Base-by-base conservation (phyloP, 2,329 filamentous ascomycete genomes). In the Aaosphaeria arxii region DNA sequence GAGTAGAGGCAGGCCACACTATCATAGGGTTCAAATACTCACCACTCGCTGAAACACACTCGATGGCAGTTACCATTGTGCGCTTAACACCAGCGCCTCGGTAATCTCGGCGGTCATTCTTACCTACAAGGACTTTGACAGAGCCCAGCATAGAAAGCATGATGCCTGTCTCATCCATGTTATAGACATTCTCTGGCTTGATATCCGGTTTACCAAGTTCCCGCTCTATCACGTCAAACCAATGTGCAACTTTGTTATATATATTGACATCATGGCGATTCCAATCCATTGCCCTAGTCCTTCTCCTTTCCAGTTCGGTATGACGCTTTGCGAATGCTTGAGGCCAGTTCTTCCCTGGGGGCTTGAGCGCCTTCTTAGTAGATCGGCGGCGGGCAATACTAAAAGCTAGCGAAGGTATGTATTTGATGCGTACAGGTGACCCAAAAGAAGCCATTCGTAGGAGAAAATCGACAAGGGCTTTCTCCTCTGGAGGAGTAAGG, bases 321-420 rank as follows among this genome's bases (percentile, higher is more conserved):
- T 55, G 42, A 28, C 54, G 54, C 43, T 50, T 53, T 31, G 51
- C 3, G 46, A 58, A 56, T 28, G 48, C 44, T 29, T 48, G 31
- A 43, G 54, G 42, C 55, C 46, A 57, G 49, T 58, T 55, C 45
- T 52, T 50, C 30, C 42, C 38, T 33, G 42, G 55, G 32, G 55
- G 49, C 28, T 52, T 47, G 38, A 43, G 43, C 17, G 43, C 35
- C 42, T 40, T 36, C n/a, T 43, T 32, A 17, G 46, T 11, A 90
- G 75, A 94, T 24, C 42, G 42, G 11, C 33, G 40, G 13, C 44
- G 44, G 39, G 44, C 39, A 11, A 46, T 17, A 42, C 44, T 7
- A 35, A 31, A 46, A 29, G 36, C 44, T 42, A 46, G 30, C 29
- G 30, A 42, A 35, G 9, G 28, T 30, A 41, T 46, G 11, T 35